These are phyloP conservation scores for Toxicodendron radicans DNA, from an alignment of 345 rosid genomes.

Conservation along the genomic window DNA sequence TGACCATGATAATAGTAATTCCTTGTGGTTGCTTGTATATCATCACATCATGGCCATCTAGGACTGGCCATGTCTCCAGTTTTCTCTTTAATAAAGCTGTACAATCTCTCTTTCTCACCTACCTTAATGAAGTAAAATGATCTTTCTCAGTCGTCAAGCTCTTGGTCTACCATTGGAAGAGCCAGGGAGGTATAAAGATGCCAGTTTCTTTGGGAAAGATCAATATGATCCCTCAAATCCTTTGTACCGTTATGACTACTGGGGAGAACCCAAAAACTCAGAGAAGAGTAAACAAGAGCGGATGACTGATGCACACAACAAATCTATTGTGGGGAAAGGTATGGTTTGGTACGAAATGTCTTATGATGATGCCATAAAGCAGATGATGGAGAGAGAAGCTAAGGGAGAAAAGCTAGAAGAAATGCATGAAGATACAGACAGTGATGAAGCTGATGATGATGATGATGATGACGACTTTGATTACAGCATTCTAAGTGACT, in stretches of 20 bases:
- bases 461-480: slow-evolving; percentile 58
- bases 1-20: background rate
- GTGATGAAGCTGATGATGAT: slow-evolving; percentile 37
- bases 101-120: background rate
- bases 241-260: slow-evolving; percentile 76
- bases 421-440: slow-evolving; percentile 26
- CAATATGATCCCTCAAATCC: slow-evolving; percentile 87
- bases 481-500: slow-evolving; percentile 65
- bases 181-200: slow-evolving; percentile 85
- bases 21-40: background rate
- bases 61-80: background rate
- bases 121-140: background rate
- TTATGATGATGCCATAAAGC: slow-evolving; percentile 73
- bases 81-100: background rate
- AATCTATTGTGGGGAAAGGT: slow-evolving; percentile 82
- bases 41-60: background rate
- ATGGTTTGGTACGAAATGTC: slow-evolving; percentile 80
- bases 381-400: slow-evolving; percentile 54
- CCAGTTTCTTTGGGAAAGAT: slow-evolving; percentile 79
- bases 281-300: slow-evolving; percentile 79
- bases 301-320: slow-evolving; percentile 75
- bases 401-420: slow-evolving; percentile 27
- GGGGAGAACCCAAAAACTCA: slow-evolving; percentile 94
- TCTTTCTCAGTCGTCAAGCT: slow-evolving; percentile 66
- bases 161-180: slow-evolving; percentile 91